Base-by-base conservation (phyloP, 2,329 filamentous ascomycete species). In the Monosporascus sp. region DNA sequence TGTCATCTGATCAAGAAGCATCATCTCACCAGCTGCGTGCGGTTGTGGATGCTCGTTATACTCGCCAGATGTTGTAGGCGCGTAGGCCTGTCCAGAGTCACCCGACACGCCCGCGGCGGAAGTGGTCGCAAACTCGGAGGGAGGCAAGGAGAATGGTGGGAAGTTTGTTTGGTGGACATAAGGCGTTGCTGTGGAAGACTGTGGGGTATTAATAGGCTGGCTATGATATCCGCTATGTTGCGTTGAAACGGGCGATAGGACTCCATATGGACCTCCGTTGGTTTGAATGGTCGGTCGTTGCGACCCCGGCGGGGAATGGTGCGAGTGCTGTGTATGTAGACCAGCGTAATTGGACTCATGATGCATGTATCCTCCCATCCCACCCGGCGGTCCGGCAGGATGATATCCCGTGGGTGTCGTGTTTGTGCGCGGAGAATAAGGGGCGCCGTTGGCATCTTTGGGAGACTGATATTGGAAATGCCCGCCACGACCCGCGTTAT, bases 121-220 rank as follows among this genome's bases (percentile, higher is more conserved):
- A 1, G 73, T 69, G n/a, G 73, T 56, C 20, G 70, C 63, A 64
- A 84, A 82, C 61, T 84, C 79, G 31, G 84, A 78, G 47, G 84
- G 79, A 37, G 85, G 83, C 47, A 88, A 71, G 53, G 78, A 79
- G 61, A 88, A 86, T 0, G 80, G 77, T 31, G 83, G 77, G 55
- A 86, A 85, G 57, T 79, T 85, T 57, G 85, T 78, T 52, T 85
- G 80, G 38, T 76, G 70, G 24, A 84, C 79, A 64, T 83, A 88
- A 41, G 70, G 67, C 55, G 70, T 67, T 51, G 58, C 63, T 43
- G 68, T 67, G 53, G 72, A 68, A 24, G 73, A 72, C 60, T 76
- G 80, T 46, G 72, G 74, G 47, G 70, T 78, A 62, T 63, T 73
- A 59, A 60, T 72, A 50, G 74, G 73, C 63, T 76, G 77, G 63